Evolutionary conservation across 2,329 filamentous ascomycete species (phyloP).

Genomic region (Didymella glomerata): DNA sequence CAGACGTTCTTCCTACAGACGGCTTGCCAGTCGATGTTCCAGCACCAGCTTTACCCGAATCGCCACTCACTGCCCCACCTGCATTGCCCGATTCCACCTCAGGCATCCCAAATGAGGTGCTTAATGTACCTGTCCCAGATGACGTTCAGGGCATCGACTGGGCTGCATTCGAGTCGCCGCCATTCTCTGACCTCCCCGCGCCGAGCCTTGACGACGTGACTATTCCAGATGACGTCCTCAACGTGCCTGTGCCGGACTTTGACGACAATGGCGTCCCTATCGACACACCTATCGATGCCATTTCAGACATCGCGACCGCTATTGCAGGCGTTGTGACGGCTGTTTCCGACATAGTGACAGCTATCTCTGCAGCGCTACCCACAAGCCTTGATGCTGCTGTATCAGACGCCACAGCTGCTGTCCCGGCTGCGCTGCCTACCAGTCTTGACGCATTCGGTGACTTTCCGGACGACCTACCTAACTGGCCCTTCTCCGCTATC

Average conservation of each 20-base stretch:
- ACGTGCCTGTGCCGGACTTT: conserved; percentile 12
- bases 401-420: neutral
- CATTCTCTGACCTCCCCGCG: conserved; percentile 1
- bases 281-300: neutral
- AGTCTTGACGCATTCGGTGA: conserved; percentile 9
- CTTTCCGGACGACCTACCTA: neutral
- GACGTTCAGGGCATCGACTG: conserved; percentile 15
- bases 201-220: neutral
- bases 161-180: conserved; percentile 12
- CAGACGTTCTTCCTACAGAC: neutral
- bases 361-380: neutral
- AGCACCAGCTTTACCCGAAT: neutral
- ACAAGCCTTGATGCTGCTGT: neutral
- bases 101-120: conserved; percentile 2
- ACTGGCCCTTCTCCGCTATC: conserved; percentile 14
- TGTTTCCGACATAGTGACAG: neutral
- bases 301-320: neutral
- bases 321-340: neutral
- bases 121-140: conserved; percentile 13
- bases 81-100: neutral
- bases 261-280: conserved; percentile 12
- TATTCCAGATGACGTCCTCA: conserved; percentile 15
- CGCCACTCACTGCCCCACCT: neutral
- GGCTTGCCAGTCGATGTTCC: neutral
- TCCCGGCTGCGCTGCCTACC: conserved; percentile 4